These are phyloP conservation scores for Skeletonema marinoi DNA, from an alignment of 108 stramenopile genomes.

Conservation along the genomic window DNA sequence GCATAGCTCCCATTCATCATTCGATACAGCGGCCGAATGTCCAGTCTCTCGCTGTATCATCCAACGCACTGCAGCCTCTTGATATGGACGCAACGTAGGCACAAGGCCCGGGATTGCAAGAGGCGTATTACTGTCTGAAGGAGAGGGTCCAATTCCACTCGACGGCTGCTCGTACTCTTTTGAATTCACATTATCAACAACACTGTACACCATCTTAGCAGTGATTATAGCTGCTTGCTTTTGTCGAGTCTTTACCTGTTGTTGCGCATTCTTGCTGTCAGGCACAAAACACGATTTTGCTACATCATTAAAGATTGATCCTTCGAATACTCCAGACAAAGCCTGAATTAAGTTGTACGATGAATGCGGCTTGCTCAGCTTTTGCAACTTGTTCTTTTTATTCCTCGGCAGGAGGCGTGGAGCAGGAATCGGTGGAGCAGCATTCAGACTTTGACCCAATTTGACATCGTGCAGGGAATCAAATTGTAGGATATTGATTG, in stretches of 20 bases:
- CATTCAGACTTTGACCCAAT: background rate
- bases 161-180: conserved; percentile 1
- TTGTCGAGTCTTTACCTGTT: background rate
- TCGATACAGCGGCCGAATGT: background rate
- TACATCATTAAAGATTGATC: conserved; percentile 32
- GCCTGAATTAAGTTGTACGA: conserved; percentile 14
- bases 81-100: conserved; percentile 72
- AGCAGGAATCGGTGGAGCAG: background rate
- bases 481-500: background rate
- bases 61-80: conserved; percentile 72
- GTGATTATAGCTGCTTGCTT: conserved; percentile 24
- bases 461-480: background rate
- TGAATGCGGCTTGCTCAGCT: background rate
- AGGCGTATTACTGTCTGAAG: background rate
- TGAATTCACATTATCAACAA: conserved; percentile 52
- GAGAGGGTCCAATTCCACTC: background rate
- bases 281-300: conserved; percentile 1
- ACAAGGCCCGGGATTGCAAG: conserved; percentile 50
- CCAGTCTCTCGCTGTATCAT: conserved; percentile 65
- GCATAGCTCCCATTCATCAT: conserved; percentile 58
- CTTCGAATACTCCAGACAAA: conserved; percentile 5
- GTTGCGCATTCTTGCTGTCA: background rate
- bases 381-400: background rate
- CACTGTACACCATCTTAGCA: conserved; percentile 50
- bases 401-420: background rate